Evolutionary conservation across 805 yeast genomes (phyloP).

Genomic region (Jamesozyma lodderae): DNA sequence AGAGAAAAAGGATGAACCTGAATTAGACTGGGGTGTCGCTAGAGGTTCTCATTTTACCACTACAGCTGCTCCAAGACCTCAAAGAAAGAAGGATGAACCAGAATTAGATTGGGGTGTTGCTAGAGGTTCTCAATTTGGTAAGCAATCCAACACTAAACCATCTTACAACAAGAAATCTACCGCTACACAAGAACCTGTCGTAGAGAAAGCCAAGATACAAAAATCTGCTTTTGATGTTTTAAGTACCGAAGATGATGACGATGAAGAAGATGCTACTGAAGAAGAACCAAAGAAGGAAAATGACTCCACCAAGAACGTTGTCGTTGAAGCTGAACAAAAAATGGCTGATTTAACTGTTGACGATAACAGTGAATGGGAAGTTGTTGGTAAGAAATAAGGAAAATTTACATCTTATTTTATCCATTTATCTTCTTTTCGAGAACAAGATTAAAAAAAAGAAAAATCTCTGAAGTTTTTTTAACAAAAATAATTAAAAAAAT

Average conservation of each 20-base stretch:
- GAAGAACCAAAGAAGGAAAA: slow-evolving; percentile 9
- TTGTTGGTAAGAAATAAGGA: slow-evolving; percentile 35
- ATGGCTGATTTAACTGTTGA: slow-evolving; percentile 34
- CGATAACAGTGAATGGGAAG: slow-evolving; percentile 38
- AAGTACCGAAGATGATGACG: slow-evolving; percentile 45
- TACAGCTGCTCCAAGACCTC: slow-evolving; percentile 21
- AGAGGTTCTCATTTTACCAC: slow-evolving; percentile 35
- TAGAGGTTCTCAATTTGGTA: slow-evolving; percentile 35
- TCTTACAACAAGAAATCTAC: slow-evolving; percentile 8
- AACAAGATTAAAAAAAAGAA: not conserved
- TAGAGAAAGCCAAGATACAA: slow-evolving; percentile 30
- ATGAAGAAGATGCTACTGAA: slow-evolving; percentile 30
- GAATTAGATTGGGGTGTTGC: slow-evolving; percentile 43
- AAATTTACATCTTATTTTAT: not conserved
- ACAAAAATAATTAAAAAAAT: not conserved
- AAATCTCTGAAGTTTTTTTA: not conserved
- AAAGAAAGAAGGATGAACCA: slow-evolving; percentile 33
- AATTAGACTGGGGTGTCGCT: slow-evolving; percentile 38
- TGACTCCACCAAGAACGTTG: slow-evolving; percentile 11
- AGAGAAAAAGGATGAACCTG: slow-evolving; percentile 29
- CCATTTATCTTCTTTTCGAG: not conserved
- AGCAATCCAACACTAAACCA: slow-evolving; percentile 8
- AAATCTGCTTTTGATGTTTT: slow-evolving; percentile 44
- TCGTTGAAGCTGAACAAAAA: slow-evolving; percentile 29
- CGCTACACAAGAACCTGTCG: slow-evolving; percentile 18